These are phyloP conservation scores for Cercospora sesami DNA, from an alignment of 2,329 filamentous ascomycete species.

Conservation along the genomic window DNA sequence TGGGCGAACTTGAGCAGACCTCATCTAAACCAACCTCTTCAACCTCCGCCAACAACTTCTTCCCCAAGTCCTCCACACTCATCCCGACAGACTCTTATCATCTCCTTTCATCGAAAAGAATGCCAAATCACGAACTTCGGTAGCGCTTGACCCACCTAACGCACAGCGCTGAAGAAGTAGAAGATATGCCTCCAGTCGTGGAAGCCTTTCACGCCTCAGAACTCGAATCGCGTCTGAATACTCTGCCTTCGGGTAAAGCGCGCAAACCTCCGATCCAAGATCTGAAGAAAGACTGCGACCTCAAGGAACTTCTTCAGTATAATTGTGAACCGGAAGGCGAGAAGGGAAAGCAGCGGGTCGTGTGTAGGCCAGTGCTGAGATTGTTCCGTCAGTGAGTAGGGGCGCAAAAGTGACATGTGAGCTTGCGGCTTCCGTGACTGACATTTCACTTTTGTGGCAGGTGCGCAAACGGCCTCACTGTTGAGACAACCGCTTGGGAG, in stretches of 20 bases:
- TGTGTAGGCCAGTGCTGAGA: slow-evolving; percentile 60
- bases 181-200: slow-evolving; percentile 57
- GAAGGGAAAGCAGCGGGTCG: slow-evolving; percentile 44
- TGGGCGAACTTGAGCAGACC: slow-evolving; percentile 42
- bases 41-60: slow-evolving; percentile 54
- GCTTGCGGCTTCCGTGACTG: slow-evolving; percentile 10
- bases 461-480: slow-evolving; percentile 56
- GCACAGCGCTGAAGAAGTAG: not conserved
- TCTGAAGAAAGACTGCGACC: slow-evolving; percentile 52
- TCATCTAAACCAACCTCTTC: slow-evolving; percentile 53
- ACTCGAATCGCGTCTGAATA: slow-evolving; percentile 55
- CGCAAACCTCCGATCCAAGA: slow-evolving; percentile 54
- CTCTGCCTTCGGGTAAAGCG: slow-evolving; percentile 51
- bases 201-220: slow-evolving; percentile 54
- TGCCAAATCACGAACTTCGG: not conserved
- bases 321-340: slow-evolving; percentile 57
- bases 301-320: slow-evolving; percentile 64
- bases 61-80: slow-evolving; percentile 51
- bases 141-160: not conserved
- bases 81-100: slow-evolving; percentile 29
- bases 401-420: not conserved
- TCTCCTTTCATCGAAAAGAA: slow-evolving; percentile 9
- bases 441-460: slow-evolving; percentile 34
- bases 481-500: slow-evolving; percentile 65
- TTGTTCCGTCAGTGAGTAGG: slow-evolving; percentile 57